These are phyloP conservation scores for Cyclotella choctawhatcheeana DNA, from an alignment of 108 stramenopile genomes.

Conservation along the genomic window DNA sequence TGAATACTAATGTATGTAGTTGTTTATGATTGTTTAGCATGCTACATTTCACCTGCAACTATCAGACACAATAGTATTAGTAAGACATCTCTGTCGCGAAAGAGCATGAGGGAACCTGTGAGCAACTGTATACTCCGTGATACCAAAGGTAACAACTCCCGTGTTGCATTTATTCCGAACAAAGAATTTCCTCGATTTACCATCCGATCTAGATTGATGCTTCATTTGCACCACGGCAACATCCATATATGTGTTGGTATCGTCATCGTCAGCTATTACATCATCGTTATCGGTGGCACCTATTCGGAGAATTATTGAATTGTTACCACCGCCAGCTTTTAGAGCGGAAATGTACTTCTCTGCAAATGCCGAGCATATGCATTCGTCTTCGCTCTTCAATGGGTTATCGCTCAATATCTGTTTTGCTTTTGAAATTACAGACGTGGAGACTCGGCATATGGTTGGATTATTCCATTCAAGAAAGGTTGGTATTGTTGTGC, in stretches of 20 bases:
- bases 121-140: conserved; percentile 78
- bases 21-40: too few species aligned
- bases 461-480: conserved; percentile 77
- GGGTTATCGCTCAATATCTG: conserved; percentile 7
- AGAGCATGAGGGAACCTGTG: conserved; percentile 74
- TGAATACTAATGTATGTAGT: too few species aligned
- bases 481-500: conserved; percentile 86
- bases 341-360: conserved; percentile 59
- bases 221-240: conserved; percentile 54
- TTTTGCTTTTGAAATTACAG: conserved; percentile 41
- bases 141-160: conserved; percentile 6
- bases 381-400: conserved; percentile 48
- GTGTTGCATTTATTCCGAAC: conserved; percentile 14
- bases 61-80: conserved; percentile 46
- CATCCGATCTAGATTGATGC: conserved; percentile 10
- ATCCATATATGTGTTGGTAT: conserved; percentile 48
- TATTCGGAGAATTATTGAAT: conserved; percentile 37
- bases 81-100: conserved; percentile 78
- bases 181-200: conserved; percentile 45
- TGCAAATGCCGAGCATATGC: conserved; percentile 61
- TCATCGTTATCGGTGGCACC: conserved; percentile 9
- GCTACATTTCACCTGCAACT: too few species aligned
- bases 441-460: conserved; percentile 75
- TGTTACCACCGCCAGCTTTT: conserved; percentile 14
- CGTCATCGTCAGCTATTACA: conserved; percentile 24